phyloP scores from a whole-genome alignment of 2,329 filamentous ascomycete species.

The Colletotrichum orbiculare region DNA sequence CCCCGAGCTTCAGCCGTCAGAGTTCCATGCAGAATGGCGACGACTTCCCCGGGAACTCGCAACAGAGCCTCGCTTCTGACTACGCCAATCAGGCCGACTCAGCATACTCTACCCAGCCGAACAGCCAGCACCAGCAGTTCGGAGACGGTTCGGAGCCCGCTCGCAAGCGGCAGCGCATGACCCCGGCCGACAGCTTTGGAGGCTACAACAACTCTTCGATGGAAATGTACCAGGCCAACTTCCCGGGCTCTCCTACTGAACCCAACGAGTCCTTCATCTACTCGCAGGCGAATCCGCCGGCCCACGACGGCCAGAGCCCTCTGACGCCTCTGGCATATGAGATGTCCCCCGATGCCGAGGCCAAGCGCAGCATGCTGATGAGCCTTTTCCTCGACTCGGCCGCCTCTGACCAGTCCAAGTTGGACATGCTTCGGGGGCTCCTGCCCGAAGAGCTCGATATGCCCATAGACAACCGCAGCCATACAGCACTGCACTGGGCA shows the following conservation, averaged over 20 bases:
- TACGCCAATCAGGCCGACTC: slow-evolving; percentile 80
- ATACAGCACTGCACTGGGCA: slow-evolving; percentile 96
- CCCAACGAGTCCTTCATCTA: slow-evolving; percentile 84
- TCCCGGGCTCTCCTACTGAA: slow-evolving; percentile 81
- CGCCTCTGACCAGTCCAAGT: slow-evolving; percentile 75
- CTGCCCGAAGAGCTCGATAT: slow-evolving; percentile 87
- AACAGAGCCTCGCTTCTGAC: slow-evolving; percentile 85
- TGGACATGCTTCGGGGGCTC: slow-evolving; percentile 81
- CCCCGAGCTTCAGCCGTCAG: slow-evolving; percentile 77
- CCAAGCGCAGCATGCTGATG: slow-evolving; percentile 85
- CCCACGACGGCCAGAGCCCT: slow-evolving; percentile 64
- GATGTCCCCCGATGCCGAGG: slow-evolving; percentile 73
- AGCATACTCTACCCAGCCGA: slow-evolving; percentile 72
- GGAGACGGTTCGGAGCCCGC: slow-evolving; percentile 75
- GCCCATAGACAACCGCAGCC: slow-evolving; percentile 87
- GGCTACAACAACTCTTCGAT: slow-evolving; percentile 59
- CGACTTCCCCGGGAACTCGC: slow-evolving; percentile 78
- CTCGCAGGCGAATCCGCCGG: slow-evolving; percentile 54
- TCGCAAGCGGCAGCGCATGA: slow-evolving; percentile 78
- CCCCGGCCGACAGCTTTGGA: slow-evolving; percentile 68
- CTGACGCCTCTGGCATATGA: slow-evolving; percentile 73
- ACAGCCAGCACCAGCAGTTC: slow-evolving; percentile 39
- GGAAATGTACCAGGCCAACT: slow-evolving; percentile 59
- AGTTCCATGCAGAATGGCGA: slow-evolving; percentile 77
- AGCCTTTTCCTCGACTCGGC: slow-evolving; percentile 83